A percentile compares a stretch with the other conserved stretches of the same genome.
phyloP scores from a whole-genome alignment of 768 basidiomycete species.

The Wakefieldia striispora region DNA sequence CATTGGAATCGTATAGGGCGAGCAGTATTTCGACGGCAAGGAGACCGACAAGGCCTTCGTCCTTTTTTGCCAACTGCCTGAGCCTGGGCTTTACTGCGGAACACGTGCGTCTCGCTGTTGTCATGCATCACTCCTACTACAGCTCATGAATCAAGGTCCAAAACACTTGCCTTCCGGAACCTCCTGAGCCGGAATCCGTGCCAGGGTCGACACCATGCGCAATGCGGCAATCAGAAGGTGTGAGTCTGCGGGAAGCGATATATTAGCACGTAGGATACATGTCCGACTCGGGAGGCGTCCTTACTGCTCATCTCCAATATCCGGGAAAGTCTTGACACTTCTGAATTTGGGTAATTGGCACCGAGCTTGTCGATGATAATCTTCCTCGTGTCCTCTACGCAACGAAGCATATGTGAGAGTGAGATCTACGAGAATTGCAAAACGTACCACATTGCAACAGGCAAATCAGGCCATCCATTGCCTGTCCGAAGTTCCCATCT shows the following conservation, averaged over 20 bases:
- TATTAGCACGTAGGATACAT: neutral
- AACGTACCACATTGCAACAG: constrained; percentile 18
- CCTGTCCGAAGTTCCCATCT: constrained; percentile 13
- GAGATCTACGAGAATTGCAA: neutral
- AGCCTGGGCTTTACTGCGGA: constrained; percentile 11
- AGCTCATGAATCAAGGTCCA: neutral
- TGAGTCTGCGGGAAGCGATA: constrained; percentile 3
- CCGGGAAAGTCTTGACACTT: constrained; percentile 9
- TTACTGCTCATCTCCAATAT: constrained; percentile 17
- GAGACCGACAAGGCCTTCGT: constrained; percentile 11
- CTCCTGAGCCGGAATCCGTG: constrained; percentile 4
- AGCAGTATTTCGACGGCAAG: constrained; percentile 22
- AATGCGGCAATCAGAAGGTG: constrained; percentile 14
- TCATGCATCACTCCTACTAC: neutral
- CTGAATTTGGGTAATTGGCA: neutral
- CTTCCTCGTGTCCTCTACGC: constrained; percentile 15
- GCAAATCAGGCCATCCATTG: constrained; percentile 22
- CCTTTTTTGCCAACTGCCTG: constrained; percentile 10
- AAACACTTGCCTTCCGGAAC: constrained; percentile 11
- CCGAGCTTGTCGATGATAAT: constrained; percentile 8
- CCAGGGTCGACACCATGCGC: constrained; percentile 16
- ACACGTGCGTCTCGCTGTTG: neutral
- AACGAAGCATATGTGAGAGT: neutral
- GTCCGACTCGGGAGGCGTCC: neutral
- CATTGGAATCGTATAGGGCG: constrained; percentile 4